Conservation (phyloP, 1,139 yeast species). For the Diutina siamensis region DNA sequence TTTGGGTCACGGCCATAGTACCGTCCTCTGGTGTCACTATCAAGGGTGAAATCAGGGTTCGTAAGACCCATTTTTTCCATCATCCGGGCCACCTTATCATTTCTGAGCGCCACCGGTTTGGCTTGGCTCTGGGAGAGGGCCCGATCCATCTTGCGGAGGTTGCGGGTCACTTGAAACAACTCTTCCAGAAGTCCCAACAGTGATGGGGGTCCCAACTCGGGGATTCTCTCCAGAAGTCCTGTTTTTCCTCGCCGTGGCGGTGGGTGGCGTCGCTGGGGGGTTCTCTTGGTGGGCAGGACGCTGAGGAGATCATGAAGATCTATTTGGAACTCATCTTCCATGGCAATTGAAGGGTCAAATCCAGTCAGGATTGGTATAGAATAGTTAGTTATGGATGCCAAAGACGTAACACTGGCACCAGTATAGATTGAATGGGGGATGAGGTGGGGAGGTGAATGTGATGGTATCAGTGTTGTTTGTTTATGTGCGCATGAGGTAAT, state of each 20-base stretch:
- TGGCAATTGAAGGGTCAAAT: too few species aligned
- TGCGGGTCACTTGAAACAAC: not conserved
- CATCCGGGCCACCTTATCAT: conserved; percentile 3
- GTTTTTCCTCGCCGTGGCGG: not conserved
- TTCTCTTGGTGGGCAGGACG: not conserved
- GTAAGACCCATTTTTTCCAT: not conserved
- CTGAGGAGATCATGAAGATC: not conserved
- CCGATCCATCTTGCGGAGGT: not conserved
- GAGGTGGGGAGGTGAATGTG: too few species aligned
- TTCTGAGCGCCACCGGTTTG: not conserved
- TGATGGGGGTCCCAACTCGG: not conserved
- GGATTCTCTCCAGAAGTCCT: not conserved
- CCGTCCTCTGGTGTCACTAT: not conserved
- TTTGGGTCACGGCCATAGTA: not conserved
- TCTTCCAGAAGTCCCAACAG: conserved; percentile 1
- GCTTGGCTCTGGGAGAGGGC: not conserved
- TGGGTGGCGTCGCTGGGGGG: not conserved
- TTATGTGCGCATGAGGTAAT: too few species aligned
- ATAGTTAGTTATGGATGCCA: too few species aligned
- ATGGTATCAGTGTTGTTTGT: too few species aligned
- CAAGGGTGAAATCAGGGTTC: conserved; percentile 1
- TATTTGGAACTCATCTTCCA: conserved; percentile 1
- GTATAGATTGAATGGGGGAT: too few species aligned
- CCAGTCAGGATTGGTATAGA: too few species aligned
- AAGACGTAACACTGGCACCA: too few species aligned